Conservation (phyloP, 2,329 filamentous ascomycete species). For the Claviceps pazoutovae region DNA sequence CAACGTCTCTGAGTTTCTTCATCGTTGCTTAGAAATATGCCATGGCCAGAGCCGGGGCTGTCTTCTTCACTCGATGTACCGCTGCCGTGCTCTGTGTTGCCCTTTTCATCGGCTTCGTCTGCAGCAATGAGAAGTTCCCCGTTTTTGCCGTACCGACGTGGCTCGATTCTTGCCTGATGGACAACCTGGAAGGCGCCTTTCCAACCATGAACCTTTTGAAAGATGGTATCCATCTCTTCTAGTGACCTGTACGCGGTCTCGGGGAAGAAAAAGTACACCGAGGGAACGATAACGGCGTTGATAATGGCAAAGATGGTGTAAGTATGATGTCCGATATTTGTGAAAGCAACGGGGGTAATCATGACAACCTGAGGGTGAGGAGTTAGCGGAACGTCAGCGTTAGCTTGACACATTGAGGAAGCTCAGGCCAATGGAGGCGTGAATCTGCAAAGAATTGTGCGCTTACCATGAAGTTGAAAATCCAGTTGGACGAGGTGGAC, state of each 20-base stretch:
- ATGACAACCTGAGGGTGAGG: constrained; percentile 33
- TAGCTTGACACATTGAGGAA: not conserved
- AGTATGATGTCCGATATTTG: constrained; percentile 43
- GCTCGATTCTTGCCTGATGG: constrained; percentile 29
- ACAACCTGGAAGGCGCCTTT: constrained; percentile 22
- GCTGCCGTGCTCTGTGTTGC: constrained; percentile 14
- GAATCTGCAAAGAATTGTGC: no score
- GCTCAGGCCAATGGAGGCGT: not conserved
- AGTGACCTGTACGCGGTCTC: constrained; percentile 50
- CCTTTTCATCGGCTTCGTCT: constrained; percentile 27
- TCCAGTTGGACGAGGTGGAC: constrained; percentile 41
- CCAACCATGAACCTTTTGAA: constrained; percentile 38
- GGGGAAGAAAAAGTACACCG: constrained; percentile 48
- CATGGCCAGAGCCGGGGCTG: constrained; percentile 10
- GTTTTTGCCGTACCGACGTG: constrained; percentile 42
- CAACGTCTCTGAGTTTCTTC: constrained; percentile 19
- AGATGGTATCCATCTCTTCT: constrained; percentile 54
- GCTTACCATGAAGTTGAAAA: constrained; percentile 44
- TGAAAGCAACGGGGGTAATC: constrained; percentile 45
- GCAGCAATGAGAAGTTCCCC: constrained; percentile 40
- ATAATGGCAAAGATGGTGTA: constrained; percentile 55
- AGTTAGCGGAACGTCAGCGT: not conserved
- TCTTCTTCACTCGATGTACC: constrained; percentile 16
- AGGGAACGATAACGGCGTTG: constrained; percentile 45
- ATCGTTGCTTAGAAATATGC: constrained; percentile 18